Percentiles rank a stretch among this genome's conserved stretches.
phyloP scores from a whole-genome alignment of 257 asterid genomes.

The Phtheirospermum japonicum region DNA sequence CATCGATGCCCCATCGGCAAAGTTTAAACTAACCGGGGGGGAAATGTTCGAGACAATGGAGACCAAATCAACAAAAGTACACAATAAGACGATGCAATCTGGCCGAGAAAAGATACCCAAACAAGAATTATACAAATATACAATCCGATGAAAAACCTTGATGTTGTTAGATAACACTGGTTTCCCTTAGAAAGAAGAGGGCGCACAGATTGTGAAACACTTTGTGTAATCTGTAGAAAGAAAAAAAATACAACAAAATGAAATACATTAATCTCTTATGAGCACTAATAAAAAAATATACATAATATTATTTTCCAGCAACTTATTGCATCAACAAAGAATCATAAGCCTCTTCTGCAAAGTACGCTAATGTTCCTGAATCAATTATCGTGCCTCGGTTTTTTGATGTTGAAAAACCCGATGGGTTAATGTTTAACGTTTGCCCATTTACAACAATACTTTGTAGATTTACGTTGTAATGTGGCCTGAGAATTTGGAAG shows the following conservation, averaged over 20 bases:
- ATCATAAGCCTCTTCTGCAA: constrained; percentile 84
- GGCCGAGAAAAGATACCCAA: constrained; percentile 17
- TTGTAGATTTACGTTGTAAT: constrained; percentile 81
- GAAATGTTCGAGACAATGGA: constrained; percentile 57
- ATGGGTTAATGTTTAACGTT: constrained; percentile 55
- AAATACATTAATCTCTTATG: too few relatives aligned
- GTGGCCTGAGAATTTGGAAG: constrained; percentile 62
- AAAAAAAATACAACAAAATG: too few relatives aligned
- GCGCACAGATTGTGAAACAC: constrained; percentile 60
- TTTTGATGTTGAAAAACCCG: constrained; percentile 71
- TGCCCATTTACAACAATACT: too few relatives aligned
- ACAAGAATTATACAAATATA: too few relatives aligned
- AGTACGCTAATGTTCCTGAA: constrained; percentile 89
- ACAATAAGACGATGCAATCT: background rate
- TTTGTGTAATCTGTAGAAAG: too few relatives aligned
- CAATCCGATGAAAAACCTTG: too few relatives aligned
- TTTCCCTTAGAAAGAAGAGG: constrained; percentile 57
- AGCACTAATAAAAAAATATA: too few relatives aligned
- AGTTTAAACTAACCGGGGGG: constrained; percentile 71
- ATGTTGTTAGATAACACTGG: constrained; percentile 68
- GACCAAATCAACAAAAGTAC: constrained; percentile 12
- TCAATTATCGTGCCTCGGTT: constrained; percentile 88
- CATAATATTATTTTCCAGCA: background rate
- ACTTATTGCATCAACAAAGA: constrained; percentile 77
- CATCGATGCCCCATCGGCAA: constrained; percentile 90